These are phyloP conservation scores for Colletotrichum theobromicola DNA, from an alignment of 2,329 filamentous ascomycete species.

Conservation along the genomic window DNA sequence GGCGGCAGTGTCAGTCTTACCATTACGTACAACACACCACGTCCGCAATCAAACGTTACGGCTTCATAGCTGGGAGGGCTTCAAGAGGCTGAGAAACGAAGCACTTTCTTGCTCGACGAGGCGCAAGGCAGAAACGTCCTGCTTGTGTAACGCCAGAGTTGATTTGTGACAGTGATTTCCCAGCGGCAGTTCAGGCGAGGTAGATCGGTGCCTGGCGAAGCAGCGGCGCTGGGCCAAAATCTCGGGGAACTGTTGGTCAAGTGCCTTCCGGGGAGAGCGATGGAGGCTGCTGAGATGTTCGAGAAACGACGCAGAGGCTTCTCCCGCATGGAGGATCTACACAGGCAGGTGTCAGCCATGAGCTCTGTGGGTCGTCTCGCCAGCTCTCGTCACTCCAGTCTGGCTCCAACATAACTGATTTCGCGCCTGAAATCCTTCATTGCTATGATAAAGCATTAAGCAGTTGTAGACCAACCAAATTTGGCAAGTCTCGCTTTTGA, in stretches of 20 bases:
- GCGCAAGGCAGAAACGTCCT: not conserved
- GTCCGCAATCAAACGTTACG: not conserved
- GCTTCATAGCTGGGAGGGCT: not conserved
- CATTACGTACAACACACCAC: not conserved
- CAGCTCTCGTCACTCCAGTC: not conserved
- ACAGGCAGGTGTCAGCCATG: not conserved
- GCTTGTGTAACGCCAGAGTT: not conserved
- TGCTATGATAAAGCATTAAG: not conserved
- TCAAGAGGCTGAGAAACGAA: not conserved
- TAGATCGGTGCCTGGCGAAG: not conserved
- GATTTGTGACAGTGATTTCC: not conserved
- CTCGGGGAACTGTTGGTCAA: not conserved
- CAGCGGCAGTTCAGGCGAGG: not conserved
- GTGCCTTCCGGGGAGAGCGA: not conserved
- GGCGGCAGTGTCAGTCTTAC: not conserved
- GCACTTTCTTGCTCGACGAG: not conserved
- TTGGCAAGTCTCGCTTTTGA: not conserved
- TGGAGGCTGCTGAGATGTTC: not conserved
- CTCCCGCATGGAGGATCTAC: not conserved
- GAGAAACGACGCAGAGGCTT: not conserved
- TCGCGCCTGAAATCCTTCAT: not conserved
- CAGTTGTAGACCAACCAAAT: not conserved
- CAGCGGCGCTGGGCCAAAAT: not conserved
- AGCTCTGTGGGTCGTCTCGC: not conserved
- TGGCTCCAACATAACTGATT: not conserved